Conservation (phyloP, 306 rosid species). For the Pueraria montana region DNA sequence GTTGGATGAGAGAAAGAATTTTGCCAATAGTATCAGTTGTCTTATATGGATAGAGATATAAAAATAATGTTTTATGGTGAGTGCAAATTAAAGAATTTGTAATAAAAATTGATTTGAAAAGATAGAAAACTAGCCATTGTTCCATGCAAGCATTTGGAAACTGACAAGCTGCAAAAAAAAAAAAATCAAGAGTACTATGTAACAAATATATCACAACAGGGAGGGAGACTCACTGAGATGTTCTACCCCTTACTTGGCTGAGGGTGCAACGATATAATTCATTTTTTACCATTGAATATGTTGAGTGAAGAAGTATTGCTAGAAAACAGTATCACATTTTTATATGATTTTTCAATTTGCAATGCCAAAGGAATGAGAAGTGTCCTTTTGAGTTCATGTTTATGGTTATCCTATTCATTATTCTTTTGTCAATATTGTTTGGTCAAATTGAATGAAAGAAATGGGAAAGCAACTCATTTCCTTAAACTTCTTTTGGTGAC, state of each 20-base stretch:
- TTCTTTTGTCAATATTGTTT: no score
- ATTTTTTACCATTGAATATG: slow-evolving; percentile 37
- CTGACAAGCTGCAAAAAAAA: slow-evolving; percentile 60
- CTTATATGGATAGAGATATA: no score
- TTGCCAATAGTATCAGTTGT: no score
- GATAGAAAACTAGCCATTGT: no score
- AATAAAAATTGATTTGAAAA: no score
- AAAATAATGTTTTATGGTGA: no score
- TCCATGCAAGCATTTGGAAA: slow-evolving; percentile 44
- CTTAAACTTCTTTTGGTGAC: no score
- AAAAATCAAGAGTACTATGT: slow-evolving; percentile 41
- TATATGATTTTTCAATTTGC: slow-evolving; percentile 32
- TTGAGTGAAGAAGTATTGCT: slow-evolving; percentile 12
- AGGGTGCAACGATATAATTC: slow-evolving; percentile 39
- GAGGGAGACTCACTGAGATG: slow-evolving; percentile 25
- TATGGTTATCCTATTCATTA: not conserved
- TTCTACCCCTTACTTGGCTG: slow-evolving; percentile 22
- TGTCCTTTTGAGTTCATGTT: slow-evolving; percentile 19
- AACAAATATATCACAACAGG: slow-evolving; percentile 33
- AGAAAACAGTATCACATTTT: slow-evolving; percentile 42
- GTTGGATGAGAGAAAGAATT: no score
- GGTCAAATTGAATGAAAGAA: no score
- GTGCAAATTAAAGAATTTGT: no score
- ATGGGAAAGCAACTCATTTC: no score
- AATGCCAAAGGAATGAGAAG: slow-evolving; percentile 41